These are phyloP conservation scores for Aciculosporium take DNA, from an alignment of 2,329 filamentous ascomycete species.

Conservation along the genomic window DNA sequence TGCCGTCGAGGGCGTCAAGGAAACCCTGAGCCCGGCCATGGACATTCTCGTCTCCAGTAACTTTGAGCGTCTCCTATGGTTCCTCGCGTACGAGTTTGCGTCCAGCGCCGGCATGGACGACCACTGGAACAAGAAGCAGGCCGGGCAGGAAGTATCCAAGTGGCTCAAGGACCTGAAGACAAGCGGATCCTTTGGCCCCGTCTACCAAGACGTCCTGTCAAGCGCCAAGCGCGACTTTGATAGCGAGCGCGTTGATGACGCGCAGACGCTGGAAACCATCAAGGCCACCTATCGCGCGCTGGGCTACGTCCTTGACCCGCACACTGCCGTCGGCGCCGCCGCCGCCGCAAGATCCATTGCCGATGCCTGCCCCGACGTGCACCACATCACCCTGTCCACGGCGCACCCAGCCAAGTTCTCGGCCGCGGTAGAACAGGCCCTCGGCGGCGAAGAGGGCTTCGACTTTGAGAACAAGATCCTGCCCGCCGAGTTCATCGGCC, in stretches of 20 bases:
- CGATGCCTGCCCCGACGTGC: constrained; percentile 34
- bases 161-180: constrained; percentile 76
- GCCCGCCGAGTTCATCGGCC: constrained; percentile 65
- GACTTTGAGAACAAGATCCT: constrained; percentile 61
- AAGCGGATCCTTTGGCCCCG: constrained; percentile 64
- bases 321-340: constrained; percentile 75
- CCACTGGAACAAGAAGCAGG: constrained; percentile 51
- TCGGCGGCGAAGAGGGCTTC: constrained; percentile 58
- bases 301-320: constrained; percentile 81
- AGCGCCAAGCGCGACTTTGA: constrained; percentile 63
- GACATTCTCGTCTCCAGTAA: constrained; percentile 94
- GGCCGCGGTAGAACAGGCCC: constrained; percentile 65
- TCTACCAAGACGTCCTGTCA: constrained; percentile 58
- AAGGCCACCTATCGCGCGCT: constrained; percentile 40
- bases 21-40: constrained; percentile 91
- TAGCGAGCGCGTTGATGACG: constrained; percentile 57
- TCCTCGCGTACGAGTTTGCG: constrained; percentile 63
- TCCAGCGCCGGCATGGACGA: constrained; percentile 45
- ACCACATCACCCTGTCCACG: constrained; percentile 78
- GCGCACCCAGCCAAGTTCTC: constrained; percentile 95
- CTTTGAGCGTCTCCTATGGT: constrained; percentile 93
- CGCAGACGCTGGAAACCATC: constrained; percentile 53
- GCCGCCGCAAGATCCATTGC: constrained; percentile 57
- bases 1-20: constrained; percentile 61
- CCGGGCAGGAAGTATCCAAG: constrained; percentile 57